Base-by-base conservation (phyloP, 2,329 filamentous ascomycete genomes). In the Diatrype stigma region DNA sequence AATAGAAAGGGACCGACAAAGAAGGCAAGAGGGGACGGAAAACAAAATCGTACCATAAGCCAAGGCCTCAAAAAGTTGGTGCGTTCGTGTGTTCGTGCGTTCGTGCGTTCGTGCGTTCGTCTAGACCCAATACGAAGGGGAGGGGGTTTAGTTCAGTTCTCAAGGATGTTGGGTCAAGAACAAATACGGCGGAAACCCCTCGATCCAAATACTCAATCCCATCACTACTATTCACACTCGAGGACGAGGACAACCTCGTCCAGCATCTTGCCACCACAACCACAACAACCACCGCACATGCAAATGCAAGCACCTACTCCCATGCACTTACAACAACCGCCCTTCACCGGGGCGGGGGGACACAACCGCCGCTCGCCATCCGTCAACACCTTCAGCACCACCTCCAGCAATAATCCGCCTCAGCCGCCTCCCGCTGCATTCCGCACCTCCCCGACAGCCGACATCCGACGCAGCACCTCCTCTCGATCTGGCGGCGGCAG, bases 391-490 rank as follows among this genome's bases (percentile, higher is more conserved):
- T 82, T 84, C 65, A 87, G 83, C 64, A 91, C 87, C 50, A 75
- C 82, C 34, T 87, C 85, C n/a, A 89, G 84, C 57, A 80, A 85
- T 46, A n/a, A n/a, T n/a, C n/a, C n/a, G n/a, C n/a, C n/a, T n/a
- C n/a, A n/a, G n/a, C 85, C 65, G 54, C 82, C 75, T 58, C 82
- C 77, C 59, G 80, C 73, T 55, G 78, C 74, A 59, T 81, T 80
- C 67, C 78, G 79, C 59, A 79, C 73, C 52, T 77, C 83, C 53
- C 74, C 77, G 57, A 77, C 66, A 46, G 75, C 65, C 66, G 81
- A 86, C 68, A 72, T 86, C 46, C 85, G 88, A 53, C 84, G 91
- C 58, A 95, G 90, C 26, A 89, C 85, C 28, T 96, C 90, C 3
- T 88, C 87, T 47, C 85, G 90, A 61, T 95, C 90, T 21, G 81